Percentiles rank a stretch among this genome's conserved stretches.
These are phyloP conservation scores for Aphanomyces astaci DNA, from an alignment of 352 stramenopile genomes.

Conservation along the genomic window DNA sequence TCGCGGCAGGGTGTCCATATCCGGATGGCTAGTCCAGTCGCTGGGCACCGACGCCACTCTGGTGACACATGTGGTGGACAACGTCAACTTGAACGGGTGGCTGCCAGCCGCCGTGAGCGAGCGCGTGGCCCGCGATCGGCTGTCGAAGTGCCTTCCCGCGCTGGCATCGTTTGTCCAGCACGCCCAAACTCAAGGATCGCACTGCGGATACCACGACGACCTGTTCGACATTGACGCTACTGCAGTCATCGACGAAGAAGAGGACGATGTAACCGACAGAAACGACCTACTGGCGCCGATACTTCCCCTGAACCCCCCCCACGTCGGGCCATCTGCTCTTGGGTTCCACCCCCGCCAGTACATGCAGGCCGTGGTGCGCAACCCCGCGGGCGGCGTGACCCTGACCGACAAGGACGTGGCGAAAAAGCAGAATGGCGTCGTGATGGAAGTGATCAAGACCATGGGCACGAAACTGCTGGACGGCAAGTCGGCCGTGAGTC, in stretches of 20 bases:
- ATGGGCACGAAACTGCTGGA: conserved; percentile 54
- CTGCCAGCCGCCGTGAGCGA: conserved; percentile 38
- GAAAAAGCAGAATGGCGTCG: conserved; percentile 72
- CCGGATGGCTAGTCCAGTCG: conserved; percentile 65
- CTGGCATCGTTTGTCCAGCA: conserved; percentile 56
- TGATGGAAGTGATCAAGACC: conserved; percentile 80
- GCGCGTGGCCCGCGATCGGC: conserved; percentile 44
- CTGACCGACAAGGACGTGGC: conserved; percentile 76
- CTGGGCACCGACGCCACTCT: conserved; percentile 48
- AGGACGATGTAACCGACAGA: conserved; percentile 34
- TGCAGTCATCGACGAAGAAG: conserved; percentile 26
- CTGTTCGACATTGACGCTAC: conserved; percentile 24
- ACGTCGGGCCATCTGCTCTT: background rate
- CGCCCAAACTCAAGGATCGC: conserved; percentile 38
- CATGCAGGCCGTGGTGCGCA: conserved; percentile 67
- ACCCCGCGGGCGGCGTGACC: conserved; percentile 66
- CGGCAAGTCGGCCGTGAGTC: conserved; percentile 65
- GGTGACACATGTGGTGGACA: conserved; percentile 61
- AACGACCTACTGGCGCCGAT: conserved; percentile 23
- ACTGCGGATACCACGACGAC: conserved; percentile 24
- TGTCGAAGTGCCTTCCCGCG: conserved; percentile 46
- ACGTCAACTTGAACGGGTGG: conserved; percentile 52
- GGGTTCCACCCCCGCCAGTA: conserved; percentile 69
- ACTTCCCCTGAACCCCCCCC: background rate
- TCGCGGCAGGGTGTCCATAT: conserved; percentile 49